Base-by-base conservation (phyloP, 257 asterid genomes). In the Cinchona pubescens region DNA sequence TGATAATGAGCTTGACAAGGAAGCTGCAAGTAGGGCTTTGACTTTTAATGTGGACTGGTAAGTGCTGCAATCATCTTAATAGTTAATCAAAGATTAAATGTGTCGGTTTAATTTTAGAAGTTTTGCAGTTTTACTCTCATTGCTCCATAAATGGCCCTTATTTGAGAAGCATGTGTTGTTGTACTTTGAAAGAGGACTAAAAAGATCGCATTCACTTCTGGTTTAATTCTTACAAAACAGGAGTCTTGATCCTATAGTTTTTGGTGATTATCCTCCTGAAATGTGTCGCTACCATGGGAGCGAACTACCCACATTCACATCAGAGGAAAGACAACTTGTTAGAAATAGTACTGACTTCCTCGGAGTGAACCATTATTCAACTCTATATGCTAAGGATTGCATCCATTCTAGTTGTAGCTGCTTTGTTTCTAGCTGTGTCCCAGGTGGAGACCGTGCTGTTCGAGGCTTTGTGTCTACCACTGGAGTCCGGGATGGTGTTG, bases 261-360 rank as follows among this genome's bases (percentile, higher is more conserved):
- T 81, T 63, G 98, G 97, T 7, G 91, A 90, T 25, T 92, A 94
- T 78, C 98, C 98, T 40, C 78, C 82, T 19, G 92, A 90, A 78
- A 90, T 94, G 96, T 84, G 69, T 72, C 80, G 48, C 35, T 79
- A 78, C 70, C 92, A 76, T 23, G 86, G 91, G 65, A 69, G 53
- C 34, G 85, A 90, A 23, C 59, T 94, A 14, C 96, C 92, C 0
- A 80, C 2, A 11, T 94, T 94, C 83, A 81, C 97, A 25, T 32
- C 72, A 7, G 88, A 90, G 23, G 97, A 90, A 72, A 78, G 34
- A 32, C n/a, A 21, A 13, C 82, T 84, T 61, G 48, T 94, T 23
- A 89, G 77, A 64, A 84, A 84, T 10, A 90, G 97, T 46, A 77
- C 82, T n/a, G 97, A 94, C 75, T 92, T 88, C 74, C 82, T 94